Base-by-base conservation (phyloP, 2,329 filamentous ascomycete species). In the Exophiala sp. region DNA sequence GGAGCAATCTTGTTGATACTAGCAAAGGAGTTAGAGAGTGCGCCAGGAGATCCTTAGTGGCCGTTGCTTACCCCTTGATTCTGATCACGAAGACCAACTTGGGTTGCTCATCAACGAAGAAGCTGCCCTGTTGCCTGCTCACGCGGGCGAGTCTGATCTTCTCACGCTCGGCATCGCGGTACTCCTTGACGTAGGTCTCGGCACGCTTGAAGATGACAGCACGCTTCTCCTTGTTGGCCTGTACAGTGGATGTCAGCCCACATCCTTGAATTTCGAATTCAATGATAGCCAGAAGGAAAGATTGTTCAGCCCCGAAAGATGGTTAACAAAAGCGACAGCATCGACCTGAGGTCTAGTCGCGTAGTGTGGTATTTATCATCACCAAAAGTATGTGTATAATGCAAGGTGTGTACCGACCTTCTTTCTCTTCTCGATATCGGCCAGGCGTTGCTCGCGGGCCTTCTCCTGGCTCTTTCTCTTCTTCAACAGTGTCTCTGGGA, bases 1-100 rank as follows among this genome's bases (percentile, higher is more conserved):
- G 93, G 93, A 72, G 94, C 84, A 68, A 98, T 97, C 87, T 98
- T 98, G 88, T 97, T 97, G 89, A 98, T 97, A 95, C 91, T 85
- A 19, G 18, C 6, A 11, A 16, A 37, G 18, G 19, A 37, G 34
- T 37, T 16, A 37, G 34, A 5, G 13, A 18, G 6, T 37, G 14
- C 19, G 14, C 7, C 34, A 9, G 34, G 7, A 37, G 11, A 19
- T 8, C n/a, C 19, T 8, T 9, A 7, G 14, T 13, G 13, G 34
- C 34, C 8, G 13, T 18, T 27, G 68, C 80, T 64, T 75, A 85
- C 83, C 84, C 93, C 88, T 98, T 98, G 82, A 98, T 98, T 74
- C 93, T 91, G 75, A 97, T 78, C 67, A 98, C 83, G 74, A 98
- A 98, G 78, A 91, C 89, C 69, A 98, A 80, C 79, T 95, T 96